Evolutionary conservation across 805 yeast genomes (phyloP).

Genomic region (Yarrowia sp.): DNA sequence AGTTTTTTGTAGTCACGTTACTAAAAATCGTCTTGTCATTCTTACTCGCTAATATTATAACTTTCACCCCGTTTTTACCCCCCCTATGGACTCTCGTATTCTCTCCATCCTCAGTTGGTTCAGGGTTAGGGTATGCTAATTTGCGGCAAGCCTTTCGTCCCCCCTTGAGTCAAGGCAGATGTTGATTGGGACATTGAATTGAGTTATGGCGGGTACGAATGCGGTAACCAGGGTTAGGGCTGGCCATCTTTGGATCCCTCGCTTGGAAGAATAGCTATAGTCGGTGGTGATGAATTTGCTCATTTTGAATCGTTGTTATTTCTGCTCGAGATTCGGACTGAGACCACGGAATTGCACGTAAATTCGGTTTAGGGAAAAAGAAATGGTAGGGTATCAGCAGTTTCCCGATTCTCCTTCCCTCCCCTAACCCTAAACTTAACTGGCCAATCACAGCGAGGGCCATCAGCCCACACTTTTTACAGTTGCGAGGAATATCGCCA

Average conservation of each 20-base stretch:
- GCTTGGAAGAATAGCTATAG: not conserved
- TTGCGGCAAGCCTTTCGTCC: no score
- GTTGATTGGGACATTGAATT: slow-evolving; percentile 11
- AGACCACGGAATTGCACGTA: no score
- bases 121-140: slow-evolving; percentile 3
- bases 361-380: not conserved
- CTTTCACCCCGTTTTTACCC: no score
- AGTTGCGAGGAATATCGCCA: slow-evolving; percentile 36
- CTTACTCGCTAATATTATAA: not conserved
- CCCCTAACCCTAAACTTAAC: slow-evolving; percentile 27
- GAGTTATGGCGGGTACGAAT: not conserved
- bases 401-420: not conserved
- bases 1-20: not conserved
- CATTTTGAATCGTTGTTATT: not conserved
- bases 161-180: no score
- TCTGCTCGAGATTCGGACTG: not conserved
- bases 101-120: slow-evolving; percentile 5
- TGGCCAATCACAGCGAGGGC: slow-evolving; percentile 21
- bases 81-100: not conserved
- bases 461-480: slow-evolving; percentile 39
- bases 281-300: not conserved
- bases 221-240: not conserved
- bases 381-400: not conserved
- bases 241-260: not conserved
- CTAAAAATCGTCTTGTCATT: not conserved